phyloP scores from a whole-genome alignment of 2,329 filamentous ascomycete genomes.

The Diaporthe capsici region DNA sequence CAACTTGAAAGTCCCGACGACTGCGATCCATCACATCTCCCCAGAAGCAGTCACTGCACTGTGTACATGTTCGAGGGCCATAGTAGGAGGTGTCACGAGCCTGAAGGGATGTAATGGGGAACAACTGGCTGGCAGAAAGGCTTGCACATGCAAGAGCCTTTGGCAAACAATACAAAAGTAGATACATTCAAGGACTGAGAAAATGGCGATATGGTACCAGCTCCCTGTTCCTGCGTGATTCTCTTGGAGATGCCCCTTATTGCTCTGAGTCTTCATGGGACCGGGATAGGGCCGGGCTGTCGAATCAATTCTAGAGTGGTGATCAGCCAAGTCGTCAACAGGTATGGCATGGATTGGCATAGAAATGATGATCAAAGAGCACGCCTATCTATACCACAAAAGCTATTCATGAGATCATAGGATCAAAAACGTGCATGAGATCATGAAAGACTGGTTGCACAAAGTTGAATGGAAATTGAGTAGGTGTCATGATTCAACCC shows the following conservation, averaged over 20 bases:
- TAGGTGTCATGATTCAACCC: neutral
- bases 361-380: neutral
- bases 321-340: neutral
- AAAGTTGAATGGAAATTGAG: neutral
- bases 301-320: no score
- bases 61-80: neutral
- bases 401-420: accelerated
- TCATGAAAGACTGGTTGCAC: no score
- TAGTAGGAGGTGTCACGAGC: neutral
- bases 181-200: neutral
- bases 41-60: neutral
- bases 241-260: no score
- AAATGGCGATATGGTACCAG: neutral
- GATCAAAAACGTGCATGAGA: neutral
- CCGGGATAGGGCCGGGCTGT: no score
- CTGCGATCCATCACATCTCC: neutral
- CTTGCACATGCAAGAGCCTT: neutral
- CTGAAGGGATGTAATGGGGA: neutral
- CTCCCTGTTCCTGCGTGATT: neutral
- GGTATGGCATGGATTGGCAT: neutral
- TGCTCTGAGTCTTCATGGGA: no score
- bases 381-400: neutral
- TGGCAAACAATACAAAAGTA: neutral
- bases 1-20: neutral
- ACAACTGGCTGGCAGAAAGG: neutral